Base-by-base conservation (phyloP, 169 alveolate genomes). In the Cryptosporidium felis region DNA sequence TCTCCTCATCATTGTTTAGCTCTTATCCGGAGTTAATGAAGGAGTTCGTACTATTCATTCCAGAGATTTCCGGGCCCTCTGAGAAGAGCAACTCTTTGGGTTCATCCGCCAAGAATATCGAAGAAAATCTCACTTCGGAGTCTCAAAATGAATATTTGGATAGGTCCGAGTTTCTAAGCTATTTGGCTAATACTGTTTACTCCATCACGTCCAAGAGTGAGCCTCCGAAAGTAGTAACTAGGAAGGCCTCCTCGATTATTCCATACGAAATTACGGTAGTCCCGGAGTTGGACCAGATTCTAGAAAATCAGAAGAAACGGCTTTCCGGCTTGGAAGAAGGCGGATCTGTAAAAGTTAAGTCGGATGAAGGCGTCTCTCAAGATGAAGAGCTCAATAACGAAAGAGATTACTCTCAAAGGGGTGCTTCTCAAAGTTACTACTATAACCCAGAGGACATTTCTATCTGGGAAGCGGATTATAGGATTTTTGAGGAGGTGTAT, bases 391-490 rank as follows among this genome's bases (percentile, higher is more conserved):
- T 44, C 18, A n/a, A n/a, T n/a, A 60, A 36, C 23, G 81, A 46
- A 14, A 63, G 60, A 9, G 81, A 32, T 8, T 47, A 65, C 49
- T 65, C 61, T 45, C 80, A 46, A 47, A 65, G 60, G 23, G 42
- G 38, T 18, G 30, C 62, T 2, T 38, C 14, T 45, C 81, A 65
- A 8, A 23, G 61, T 28, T 74, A 74, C 28, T 74, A 74, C 41
- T 74, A 74, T 74, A 74, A 41, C 45, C 85, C 65, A 53, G 85
- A 74, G 10, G 85, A 74, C 32, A 16, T 74, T 30, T 74, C 85
- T 5, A 74, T 74, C 14, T 74, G 85, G 85, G 85, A 74, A 56
- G 65, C 85, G 2, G 85, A 74, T 56, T 74, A 74, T 49, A 30
- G 85, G n/a, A 74, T 74, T 9, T 74, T 74, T 53, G 85, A 74